Percentiles rank a stretch among this genome's conserved stretches.
Evolutionary conservation across 2,329 filamentous ascomycete species (phyloP).

Genomic region (Sporothrix brasiliensis): DNA sequence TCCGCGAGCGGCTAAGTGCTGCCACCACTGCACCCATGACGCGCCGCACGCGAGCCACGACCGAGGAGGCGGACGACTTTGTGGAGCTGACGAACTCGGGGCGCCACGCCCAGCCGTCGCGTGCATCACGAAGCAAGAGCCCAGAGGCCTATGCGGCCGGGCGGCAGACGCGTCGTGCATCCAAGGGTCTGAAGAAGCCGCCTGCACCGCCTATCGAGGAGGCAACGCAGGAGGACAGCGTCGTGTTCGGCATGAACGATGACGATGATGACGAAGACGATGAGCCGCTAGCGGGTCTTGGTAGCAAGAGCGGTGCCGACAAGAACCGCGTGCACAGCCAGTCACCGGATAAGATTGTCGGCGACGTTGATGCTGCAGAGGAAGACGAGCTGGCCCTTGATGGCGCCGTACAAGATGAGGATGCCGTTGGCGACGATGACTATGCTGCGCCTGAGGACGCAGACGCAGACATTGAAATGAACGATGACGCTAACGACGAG

Average conservation of each 20-base stretch:
- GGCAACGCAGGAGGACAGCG: conserved; percentile 55
- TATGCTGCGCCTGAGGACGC: conserved; percentile 30
- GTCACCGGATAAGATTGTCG: neutral
- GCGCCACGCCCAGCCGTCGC: conserved; percentile 55
- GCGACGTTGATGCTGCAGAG: conserved; percentile 30
- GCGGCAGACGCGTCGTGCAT: conserved; percentile 51
- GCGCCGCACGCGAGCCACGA: conserved; percentile 58
- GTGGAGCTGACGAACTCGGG: conserved; percentile 64
- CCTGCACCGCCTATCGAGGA: conserved; percentile 52
- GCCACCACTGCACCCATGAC: conserved; percentile 40
- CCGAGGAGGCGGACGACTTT: conserved; percentile 59
- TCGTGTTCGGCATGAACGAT: conserved; percentile 34
- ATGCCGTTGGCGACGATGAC: conserved; percentile 12
- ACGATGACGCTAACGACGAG: conserved; percentile 43
- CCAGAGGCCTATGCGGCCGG: conserved; percentile 53
- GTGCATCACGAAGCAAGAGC: conserved; percentile 58
- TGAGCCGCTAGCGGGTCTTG: conserved; percentile 45
- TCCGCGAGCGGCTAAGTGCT: conserved; percentile 30
- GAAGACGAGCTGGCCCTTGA: conserved; percentile 29
- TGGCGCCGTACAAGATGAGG: conserved; percentile 29
- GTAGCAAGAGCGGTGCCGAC: conserved; percentile 31
- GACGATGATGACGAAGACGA: conserved; percentile 38
- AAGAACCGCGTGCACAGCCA: conserved; percentile 17
- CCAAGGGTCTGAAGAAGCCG: conserved; percentile 55
- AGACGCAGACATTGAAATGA: conserved; percentile 35